Evolutionary conservation across 192 early-diverging fungal genomes (phyloP).

Genomic region (Gryganskiella cystojenkinii): DNA sequence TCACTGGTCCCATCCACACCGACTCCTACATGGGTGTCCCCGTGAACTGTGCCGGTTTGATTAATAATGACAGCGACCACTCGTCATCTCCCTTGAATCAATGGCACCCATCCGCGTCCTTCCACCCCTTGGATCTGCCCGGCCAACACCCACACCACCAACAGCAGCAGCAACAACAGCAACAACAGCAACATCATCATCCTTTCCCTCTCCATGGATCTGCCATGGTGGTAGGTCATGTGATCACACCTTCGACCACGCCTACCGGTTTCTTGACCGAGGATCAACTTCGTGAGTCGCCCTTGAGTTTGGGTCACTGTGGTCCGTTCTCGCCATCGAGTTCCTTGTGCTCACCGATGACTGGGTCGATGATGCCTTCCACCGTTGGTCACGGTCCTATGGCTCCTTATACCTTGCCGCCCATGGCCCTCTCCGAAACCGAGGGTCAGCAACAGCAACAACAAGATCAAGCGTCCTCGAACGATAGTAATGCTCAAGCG

Average conservation of each 20-base stretch:
- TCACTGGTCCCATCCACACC: conserved; percentile 38
- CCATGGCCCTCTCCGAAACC: conserved; percentile 16
- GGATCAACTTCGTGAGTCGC: conserved; percentile 20
- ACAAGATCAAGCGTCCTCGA: conserved; percentile 4
- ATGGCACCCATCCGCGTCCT: conserved; percentile 18
- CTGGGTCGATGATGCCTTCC: conserved; percentile 9
- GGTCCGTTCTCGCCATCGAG: conserved; percentile 50
- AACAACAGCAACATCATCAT: conserved; percentile 10
- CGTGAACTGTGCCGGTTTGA: not conserved
- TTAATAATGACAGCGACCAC: not conserved
- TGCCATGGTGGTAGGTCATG: conserved; percentile 8
- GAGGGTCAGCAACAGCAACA: not conserved
- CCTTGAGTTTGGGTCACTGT: conserved; percentile 33
- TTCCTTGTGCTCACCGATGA: conserved; percentile 44
- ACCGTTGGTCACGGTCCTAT: conserved; percentile 20
- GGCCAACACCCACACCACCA: conserved; percentile 15
- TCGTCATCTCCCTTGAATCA: conserved; percentile 22
- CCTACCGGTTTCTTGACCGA: conserved; percentile 26
- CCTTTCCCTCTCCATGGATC: conserved; percentile 1
- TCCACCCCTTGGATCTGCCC: conserved; percentile 1
- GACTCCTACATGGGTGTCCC: conserved; percentile 27
- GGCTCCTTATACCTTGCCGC: conserved; percentile 35
- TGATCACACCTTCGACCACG: conserved; percentile 1
- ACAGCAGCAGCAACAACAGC: conserved; percentile 5
- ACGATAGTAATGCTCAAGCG: not conserved